phyloP scores from a whole-genome alignment of 2,329 filamentous ascomycete genomes.

The Monosporascus sp. region DNA sequence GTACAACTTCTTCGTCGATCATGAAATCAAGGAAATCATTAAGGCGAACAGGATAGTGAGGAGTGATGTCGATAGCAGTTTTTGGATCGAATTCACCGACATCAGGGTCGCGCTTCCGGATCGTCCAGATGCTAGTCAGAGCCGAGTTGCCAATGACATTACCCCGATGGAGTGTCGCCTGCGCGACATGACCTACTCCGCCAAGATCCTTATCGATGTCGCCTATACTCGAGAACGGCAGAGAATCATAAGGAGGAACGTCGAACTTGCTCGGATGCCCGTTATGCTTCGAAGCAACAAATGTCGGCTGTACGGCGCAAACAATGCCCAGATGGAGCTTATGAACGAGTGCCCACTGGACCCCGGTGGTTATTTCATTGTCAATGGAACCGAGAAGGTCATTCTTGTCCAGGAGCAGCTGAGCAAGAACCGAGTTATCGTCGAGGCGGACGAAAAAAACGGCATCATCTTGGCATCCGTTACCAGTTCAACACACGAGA shows the following conservation, averaged over 20 bases:
- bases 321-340: conserved; percentile 80
- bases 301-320: conserved; percentile 78
- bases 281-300: conserved; percentile 97
- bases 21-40: conserved; percentile 95
- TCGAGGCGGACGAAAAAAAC: conserved; percentile 89
- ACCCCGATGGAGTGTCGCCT: conserved; percentile 95
- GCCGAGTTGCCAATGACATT: conserved; percentile 66
- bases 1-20: conserved; percentile 96
- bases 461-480: conserved; percentile 92
- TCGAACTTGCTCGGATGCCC: conserved; percentile 84
- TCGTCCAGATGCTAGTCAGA: conserved; percentile 69
- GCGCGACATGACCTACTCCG: conserved; percentile 96
- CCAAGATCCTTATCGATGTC: conserved; percentile 89
- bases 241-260: conserved; percentile 66
- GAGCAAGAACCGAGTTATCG: conserved; percentile 98
- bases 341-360: conserved; percentile 96
- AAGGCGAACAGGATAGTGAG: conserved; percentile 82
- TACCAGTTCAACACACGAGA: conserved; percentile 93
- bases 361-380: conserved; percentile 96
- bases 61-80: conserved; percentile 88
- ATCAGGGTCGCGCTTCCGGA: conserved; percentile 82
- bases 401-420: conserved; percentile 97
- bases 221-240: conserved; percentile 80
- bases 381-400: conserved; percentile 96
- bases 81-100: conserved; percentile 89